These are phyloP conservation scores for Cladobotryum protrusum DNA, from an alignment of 2,329 filamentous ascomycete genomes.

Conservation along the genomic window DNA sequence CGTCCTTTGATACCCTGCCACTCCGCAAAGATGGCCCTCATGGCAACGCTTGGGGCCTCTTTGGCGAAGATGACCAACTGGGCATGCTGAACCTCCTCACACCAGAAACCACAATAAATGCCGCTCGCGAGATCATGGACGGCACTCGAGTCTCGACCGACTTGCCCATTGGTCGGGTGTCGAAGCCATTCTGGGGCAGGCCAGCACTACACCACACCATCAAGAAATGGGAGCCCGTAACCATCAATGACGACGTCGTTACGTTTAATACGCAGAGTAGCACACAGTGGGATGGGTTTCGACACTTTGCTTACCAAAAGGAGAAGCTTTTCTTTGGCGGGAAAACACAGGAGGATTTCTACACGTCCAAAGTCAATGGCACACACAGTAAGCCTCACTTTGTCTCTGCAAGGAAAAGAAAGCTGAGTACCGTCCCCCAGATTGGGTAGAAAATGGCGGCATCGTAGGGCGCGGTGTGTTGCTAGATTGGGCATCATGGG, in stretches of 20 bases:
- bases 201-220: conserved; percentile 24
- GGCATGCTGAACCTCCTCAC: conserved; percentile 52
- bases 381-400: conserved; percentile 20
- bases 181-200: conserved; percentile 28
- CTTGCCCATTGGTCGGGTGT: conserved; percentile 28
- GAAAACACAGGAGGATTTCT: conserved; percentile 36
- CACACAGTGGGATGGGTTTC: conserved; percentile 35
- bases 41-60: conserved; percentile 52
- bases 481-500: conserved; percentile 46
- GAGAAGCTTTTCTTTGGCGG: conserved; percentile 29
- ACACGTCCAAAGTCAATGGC: conserved; percentile 25
- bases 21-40: conserved; percentile 42
- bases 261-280: conserved; percentile 32
- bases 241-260: conserved; percentile 28
- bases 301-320: conserved; percentile 33
- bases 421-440: conserved; percentile 4
- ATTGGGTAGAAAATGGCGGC: conserved; percentile 31
- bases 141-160: conserved; percentile 28
- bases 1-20: conserved; percentile 40
- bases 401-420: background rate
- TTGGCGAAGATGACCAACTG: conserved; percentile 43
- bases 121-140: conserved; percentile 24
- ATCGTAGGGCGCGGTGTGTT: conserved; percentile 46
- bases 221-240: conserved; percentile 21
- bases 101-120: conserved; percentile 17